Conservation (phyloP, 495 filamentous ascomycete species). For the Penicillium herquei region DNA sequence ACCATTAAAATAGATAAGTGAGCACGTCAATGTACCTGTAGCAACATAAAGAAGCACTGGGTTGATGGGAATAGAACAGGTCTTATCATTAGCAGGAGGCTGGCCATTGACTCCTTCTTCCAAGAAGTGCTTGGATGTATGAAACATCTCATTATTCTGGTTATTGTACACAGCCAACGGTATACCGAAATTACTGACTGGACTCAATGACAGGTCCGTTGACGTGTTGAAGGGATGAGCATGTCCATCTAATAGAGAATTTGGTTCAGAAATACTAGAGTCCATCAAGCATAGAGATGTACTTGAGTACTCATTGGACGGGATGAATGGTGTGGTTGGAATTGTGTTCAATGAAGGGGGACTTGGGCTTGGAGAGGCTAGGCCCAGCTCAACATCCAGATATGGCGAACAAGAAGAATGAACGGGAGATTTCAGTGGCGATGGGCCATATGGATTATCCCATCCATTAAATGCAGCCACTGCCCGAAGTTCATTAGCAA, state of each 20-base stretch:
- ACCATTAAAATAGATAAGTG: not conserved
- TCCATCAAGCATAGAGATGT: not conserved
- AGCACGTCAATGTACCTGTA: slow-evolving; percentile 9
- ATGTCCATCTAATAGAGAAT: not conserved
- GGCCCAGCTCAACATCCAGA: not conserved
- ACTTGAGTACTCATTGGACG: not conserved
- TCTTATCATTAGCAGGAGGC: too few relatives aligned
- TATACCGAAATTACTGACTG: too few relatives aligned
- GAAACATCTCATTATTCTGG: too few relatives aligned
- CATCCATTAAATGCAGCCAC: slow-evolving; percentile 34
- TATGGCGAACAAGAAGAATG: not conserved
- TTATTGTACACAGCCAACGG: too few relatives aligned
- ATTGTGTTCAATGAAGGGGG: not conserved
- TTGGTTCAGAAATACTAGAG: not conserved
- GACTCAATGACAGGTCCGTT: too few relatives aligned
- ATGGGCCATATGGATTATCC: slow-evolving; percentile 19
- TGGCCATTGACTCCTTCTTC: too few relatives aligned
- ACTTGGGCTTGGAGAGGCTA: not conserved
- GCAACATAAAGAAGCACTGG: slow-evolving; percentile 22
- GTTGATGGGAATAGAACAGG: not conserved
- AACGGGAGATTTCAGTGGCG: not conserved
- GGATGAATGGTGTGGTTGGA: slow-evolving; percentile 8
- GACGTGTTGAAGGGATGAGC: not conserved
- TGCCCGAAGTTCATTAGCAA: slow-evolving; percentile 40
- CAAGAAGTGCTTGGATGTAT: too few relatives aligned